Evolutionary conservation across 1,284 basidiomycete species (phyloP).

Genomic region (Boletellus deceptivus): DNA sequence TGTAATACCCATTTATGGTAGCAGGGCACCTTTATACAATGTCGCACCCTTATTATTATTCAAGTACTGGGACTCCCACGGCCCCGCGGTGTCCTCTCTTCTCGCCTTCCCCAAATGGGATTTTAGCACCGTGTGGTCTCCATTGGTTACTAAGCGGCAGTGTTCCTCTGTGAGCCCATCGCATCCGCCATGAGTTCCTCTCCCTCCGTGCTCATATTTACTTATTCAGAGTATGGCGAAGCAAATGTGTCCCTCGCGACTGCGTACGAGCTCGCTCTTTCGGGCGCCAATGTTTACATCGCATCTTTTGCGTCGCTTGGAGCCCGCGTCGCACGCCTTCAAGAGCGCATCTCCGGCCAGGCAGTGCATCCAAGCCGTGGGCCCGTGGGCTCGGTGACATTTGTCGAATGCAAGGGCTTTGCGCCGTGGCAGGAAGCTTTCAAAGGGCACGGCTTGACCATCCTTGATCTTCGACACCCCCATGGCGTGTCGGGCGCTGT

Average conservation of each 20-base stretch:
- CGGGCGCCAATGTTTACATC: neutral
- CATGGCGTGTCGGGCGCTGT: neutral
- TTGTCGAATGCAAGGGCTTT: constrained; percentile 1
- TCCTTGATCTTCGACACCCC: neutral
- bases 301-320: neutral
- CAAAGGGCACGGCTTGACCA: neutral
- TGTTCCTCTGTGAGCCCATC: neutral
- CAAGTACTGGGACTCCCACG: no score
- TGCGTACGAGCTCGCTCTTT: constrained; percentile 2
- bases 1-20: no score
- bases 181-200: neutral
- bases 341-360: neutral
- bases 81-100: no score
- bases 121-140: no score
- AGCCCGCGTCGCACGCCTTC: neutral
- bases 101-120: no score
- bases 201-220: neutral
- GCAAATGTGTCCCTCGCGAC: neutral
- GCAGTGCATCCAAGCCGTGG: no score
- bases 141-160: no score
- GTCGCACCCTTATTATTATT: no score
- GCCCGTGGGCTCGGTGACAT: neutral
- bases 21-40: no score
- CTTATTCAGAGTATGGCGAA: neutral
- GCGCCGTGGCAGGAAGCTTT: neutral